Base-by-base conservation (phyloP, 768 basidiomycete genomes). In the Omphalotus guepiniiformis region DNA sequence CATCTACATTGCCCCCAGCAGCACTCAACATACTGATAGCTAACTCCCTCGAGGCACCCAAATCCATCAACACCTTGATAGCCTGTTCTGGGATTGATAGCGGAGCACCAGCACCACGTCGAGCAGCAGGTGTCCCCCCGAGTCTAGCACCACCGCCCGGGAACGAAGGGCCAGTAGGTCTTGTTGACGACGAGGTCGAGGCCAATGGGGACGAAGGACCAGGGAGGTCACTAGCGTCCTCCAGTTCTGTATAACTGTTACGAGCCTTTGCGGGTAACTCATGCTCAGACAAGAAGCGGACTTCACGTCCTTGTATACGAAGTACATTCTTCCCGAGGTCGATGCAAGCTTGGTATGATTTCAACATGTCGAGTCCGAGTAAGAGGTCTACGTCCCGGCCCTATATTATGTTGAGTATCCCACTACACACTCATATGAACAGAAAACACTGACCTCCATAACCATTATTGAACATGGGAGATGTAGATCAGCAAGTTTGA, bases 341-440 rank as follows among this genome's bases (percentile, higher is more conserved):
- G 63, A 99, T 97, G 59, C 84, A 89, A 4, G 93, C 95, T 61
- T 96, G 93, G 63, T 97, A 90, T 0, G 93, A 89, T 66, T 93
- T 97, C 51, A 98, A 80, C 96, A 98, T 98, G 74, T 99, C 96
- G n/a, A 99, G 77, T 6, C 96, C 96, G 34, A 99, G 85, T 3
- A 99, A 73, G n/a, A 99, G 81, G 60, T 98, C 95, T 38, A 98
- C 93, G 48, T 88, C 84, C 26, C 84, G 80, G 29, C 93, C 93
- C 88, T 93, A 48, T 18, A 13, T 19, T 25, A 40, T 21, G 44
- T 32, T 21, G 25, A 21, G 21, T 36, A n/a, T 37, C 23, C 30
- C 40, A 22, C 15, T 2, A 22, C 42, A 16, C 32, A 45, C 34
- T 22, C 45, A 29, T n/a, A 40, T 15, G 6, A 46, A 29, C 16